phyloP scores from a whole-genome alignment of 2,329 filamentous ascomycete genomes.

The Penicillium sp. region DNA sequence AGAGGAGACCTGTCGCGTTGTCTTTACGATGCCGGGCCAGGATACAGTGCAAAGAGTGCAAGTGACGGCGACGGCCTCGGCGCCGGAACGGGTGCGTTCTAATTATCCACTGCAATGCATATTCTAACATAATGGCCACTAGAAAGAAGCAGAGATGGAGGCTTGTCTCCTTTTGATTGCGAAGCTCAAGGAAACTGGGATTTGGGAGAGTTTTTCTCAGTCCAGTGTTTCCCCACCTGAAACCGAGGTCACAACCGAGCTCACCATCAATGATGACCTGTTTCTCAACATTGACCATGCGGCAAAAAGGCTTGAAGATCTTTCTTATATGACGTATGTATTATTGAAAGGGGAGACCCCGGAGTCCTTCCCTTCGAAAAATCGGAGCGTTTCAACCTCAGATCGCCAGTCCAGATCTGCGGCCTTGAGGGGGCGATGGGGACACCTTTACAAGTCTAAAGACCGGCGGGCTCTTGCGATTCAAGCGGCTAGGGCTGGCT shows the following conservation, averaged over 20 bases:
- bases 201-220: not conserved
- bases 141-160: not conserved
- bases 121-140: not conserved
- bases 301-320: not conserved
- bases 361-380: not conserved
- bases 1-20: not conserved
- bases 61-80: not conserved
- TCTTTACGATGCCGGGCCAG: not conserved
- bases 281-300: slow-evolving; percentile 1
- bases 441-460: not conserved
- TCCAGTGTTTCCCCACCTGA: not conserved
- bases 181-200: not conserved
- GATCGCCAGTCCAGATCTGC: slow-evolving; percentile 3
- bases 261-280: slow-evolving; percentile 6
- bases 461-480: slow-evolving; percentile 1
- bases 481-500: not conserved
- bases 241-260: not conserved
- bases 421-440: not conserved
- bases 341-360: too few relatives aligned
- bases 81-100: not conserved
- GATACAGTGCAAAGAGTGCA: not conserved
- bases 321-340: too few relatives aligned
- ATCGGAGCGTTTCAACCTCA: not conserved
- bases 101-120: not conserved
- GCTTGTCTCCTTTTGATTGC: not conserved